Conservation (phyloP, 148 eudicot genomes). For the Diospyros lotus region DNA sequence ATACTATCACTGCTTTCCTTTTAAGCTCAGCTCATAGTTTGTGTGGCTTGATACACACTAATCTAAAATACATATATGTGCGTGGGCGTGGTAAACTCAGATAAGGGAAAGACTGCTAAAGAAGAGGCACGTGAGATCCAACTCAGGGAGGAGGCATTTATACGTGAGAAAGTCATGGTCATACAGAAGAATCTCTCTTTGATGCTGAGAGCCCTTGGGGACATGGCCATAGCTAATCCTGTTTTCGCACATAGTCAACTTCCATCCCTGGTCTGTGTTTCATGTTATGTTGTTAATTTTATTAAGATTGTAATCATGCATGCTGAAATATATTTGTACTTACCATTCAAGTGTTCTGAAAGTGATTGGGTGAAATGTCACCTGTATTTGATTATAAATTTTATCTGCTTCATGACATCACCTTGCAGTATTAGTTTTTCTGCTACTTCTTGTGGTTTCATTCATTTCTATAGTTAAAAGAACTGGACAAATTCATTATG, state of each 20-base stretch:
- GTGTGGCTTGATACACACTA: neutral
- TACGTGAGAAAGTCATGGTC: constrained; percentile 58
- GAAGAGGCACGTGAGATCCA: constrained; percentile 96
- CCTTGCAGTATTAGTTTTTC: no score
- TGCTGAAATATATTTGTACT: no score
- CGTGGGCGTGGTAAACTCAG: constrained; percentile 27
- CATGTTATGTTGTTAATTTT: constrained; percentile 3
- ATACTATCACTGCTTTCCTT: constrained; percentile 13
- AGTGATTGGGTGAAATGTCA: no score
- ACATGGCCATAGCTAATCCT: constrained; percentile 83
- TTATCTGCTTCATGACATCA: no score
- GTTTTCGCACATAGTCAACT: constrained; percentile 91
- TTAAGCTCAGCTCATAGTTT: neutral
- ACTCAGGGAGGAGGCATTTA: constrained; percentile 68
- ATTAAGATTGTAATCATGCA: neutral
- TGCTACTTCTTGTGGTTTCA: no score
- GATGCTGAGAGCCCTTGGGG: constrained; percentile 81
- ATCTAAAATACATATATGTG: neutral
- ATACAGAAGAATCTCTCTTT: constrained; percentile 67
- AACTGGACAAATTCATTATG: no score
- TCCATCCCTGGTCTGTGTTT: constrained; percentile 72
- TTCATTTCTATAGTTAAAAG: no score
- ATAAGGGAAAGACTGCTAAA: constrained; percentile 89
- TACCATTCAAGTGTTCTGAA: no score
- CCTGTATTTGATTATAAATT: no score